A percentile compares a stretch with the other conserved stretches of the same genome.
Conservation (phyloP, 805 yeast genomes). For the Candida germanica region DNA sequence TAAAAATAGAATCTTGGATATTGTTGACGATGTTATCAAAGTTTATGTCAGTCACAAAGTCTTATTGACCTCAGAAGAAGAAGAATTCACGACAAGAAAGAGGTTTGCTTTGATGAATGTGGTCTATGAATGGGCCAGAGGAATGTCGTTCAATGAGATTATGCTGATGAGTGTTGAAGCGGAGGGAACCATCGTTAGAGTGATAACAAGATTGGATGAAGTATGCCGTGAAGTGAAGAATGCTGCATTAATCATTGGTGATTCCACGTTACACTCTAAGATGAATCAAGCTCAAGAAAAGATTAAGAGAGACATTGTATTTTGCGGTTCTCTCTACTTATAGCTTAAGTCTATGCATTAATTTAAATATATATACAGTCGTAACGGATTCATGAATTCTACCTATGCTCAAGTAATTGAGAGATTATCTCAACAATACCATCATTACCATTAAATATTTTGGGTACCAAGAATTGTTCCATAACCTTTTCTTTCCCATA, state of each 20-base stretch:
- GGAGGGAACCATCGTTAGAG: conserved; percentile 96
- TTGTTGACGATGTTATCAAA: conserved; percentile 58
- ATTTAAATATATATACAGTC: conserved; percentile 1
- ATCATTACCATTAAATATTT: conserved; percentile 23
- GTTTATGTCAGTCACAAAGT: conserved; percentile 70
- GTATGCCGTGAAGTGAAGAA: conserved; percentile 91
- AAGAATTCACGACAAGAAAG: conserved; percentile 75
- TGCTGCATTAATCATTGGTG: conserved; percentile 93
- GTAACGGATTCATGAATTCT: not conserved
- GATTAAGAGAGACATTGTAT: conserved; percentile 94
- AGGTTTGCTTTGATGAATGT: conserved; percentile 90
- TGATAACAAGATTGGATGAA: conserved; percentile 90
- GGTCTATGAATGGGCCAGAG: conserved; percentile 98
- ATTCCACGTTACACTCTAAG: conserved; percentile 81
- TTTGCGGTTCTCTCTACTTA: conserved; percentile 90
- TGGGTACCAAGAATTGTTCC: conserved; percentile 18
- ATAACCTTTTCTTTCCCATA: conserved; percentile 23
- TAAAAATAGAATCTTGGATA: conserved; percentile 58
- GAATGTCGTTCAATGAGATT: conserved; percentile 83
- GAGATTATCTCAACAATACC: conserved; percentile 29
- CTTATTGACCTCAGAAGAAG: conserved; percentile 77
- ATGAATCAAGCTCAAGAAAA: conserved; percentile 91
- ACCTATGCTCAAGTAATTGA: conserved; percentile 1
- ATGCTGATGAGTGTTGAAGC: conserved; percentile 86
- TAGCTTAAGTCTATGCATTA: conserved; percentile 25